These are phyloP conservation scores for Cyclostephanos tholiformis DNA, from an alignment of 108 stramenopile species.

Conservation along the genomic window DNA sequence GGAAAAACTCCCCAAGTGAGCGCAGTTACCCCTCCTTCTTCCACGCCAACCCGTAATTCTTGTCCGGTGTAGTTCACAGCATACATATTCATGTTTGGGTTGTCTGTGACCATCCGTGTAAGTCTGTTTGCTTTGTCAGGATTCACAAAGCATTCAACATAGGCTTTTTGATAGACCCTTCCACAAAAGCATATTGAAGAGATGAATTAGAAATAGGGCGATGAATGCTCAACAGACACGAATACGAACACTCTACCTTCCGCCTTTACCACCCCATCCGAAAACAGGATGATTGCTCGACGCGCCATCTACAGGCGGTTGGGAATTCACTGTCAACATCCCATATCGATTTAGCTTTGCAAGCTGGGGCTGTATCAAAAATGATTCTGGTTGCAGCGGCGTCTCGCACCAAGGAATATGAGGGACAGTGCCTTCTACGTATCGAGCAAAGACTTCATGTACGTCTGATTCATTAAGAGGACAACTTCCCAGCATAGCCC, in stretches of 20 bases:
- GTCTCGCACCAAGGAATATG: constrained; percentile 96
- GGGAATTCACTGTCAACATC: constrained; percentile 93
- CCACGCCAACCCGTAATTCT: constrained; percentile 57
- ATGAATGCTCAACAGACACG: neutral
- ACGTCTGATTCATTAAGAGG: constrained; percentile 79
- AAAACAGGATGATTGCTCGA: constrained; percentile 75
- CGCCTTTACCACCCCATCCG: constrained; percentile 96
- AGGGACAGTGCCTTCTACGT: constrained; percentile 90
- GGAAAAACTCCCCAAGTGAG: constrained; percentile 83
- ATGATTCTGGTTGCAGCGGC: constrained; percentile 92
- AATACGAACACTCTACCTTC: constrained; percentile 16
- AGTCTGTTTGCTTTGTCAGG: constrained; percentile 70
- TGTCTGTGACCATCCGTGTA: constrained; percentile 58
- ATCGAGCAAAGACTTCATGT: constrained; percentile 91
- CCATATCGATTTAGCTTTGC: constrained; percentile 85
- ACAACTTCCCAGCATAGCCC: constrained; percentile 91
- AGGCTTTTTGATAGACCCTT: constrained; percentile 96
- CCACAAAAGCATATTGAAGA: neutral
- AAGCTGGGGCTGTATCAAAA: constrained; percentile 76
- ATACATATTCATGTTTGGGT: constrained; percentile 79
- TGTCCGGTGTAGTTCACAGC: constrained; percentile 75
- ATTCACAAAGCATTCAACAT: constrained; percentile 94
- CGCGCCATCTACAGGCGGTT: constrained; percentile 92
- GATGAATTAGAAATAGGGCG: neutral
- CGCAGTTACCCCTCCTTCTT: constrained; percentile 75